Percentiles rank a stretch among this genome's conserved stretches.
These are phyloP conservation scores for Escovopsis sp. DNA, from an alignment of 2,329 filamentous ascomycete genomes.

Conservation along the genomic window DNA sequence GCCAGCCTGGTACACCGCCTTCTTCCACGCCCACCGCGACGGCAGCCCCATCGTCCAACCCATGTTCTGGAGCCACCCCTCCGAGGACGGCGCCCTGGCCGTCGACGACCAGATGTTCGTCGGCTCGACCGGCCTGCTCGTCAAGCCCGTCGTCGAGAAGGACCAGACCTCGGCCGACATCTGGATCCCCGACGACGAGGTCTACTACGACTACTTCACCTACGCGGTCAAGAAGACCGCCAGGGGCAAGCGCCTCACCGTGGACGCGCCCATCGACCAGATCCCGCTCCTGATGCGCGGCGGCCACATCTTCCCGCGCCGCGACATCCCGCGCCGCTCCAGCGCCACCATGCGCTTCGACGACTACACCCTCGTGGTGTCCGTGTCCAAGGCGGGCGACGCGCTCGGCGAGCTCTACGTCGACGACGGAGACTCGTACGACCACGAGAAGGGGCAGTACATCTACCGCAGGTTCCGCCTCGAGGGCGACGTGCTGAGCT, in stretches of 20 bases:
- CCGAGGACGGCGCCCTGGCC: conserved; percentile 71
- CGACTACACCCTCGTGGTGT: conserved; percentile 79
- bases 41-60: conserved; percentile 81
- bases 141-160: conserved; percentile 75
- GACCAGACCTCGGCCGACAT: conserved; percentile 59
- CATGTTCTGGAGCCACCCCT: conserved; percentile 84
- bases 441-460: conserved; percentile 72
- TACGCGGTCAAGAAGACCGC: conserved; percentile 59
- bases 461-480: conserved; percentile 74
- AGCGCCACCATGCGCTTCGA: conserved; percentile 85
- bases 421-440: conserved; percentile 88
- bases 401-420: conserved; percentile 76
- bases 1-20: conserved; percentile 93
- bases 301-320: conserved; percentile 80
- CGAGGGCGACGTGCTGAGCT: conserved; percentile 44
- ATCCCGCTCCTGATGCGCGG: conserved; percentile 86
- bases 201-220: conserved; percentile 93
- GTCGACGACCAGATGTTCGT: conserved; percentile 92
- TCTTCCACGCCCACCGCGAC: conserved; percentile 71
- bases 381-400: conserved; percentile 40
- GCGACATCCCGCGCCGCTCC: conserved; percentile 75
- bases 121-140: conserved; percentile 76
- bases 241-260: conserved; percentile 52
- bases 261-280: conserved; percentile 68
- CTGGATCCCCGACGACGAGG: conserved; percentile 76